Evolutionary conservation across 225 moss, liverwort and hornwort species (phyloP).

Genomic region (Thuidium tamariscinum): DNA sequence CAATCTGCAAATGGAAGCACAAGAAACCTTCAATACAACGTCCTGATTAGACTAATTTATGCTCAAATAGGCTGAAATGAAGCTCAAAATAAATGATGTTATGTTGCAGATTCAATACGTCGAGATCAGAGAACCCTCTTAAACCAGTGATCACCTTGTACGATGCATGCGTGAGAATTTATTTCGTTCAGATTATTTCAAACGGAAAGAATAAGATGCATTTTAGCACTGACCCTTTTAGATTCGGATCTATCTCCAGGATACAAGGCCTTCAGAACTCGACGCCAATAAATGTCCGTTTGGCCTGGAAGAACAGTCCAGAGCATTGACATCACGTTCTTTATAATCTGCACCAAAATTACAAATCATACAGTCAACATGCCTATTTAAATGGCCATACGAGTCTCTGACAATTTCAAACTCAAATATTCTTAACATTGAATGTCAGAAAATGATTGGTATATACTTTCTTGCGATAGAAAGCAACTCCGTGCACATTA

Average conservation of each 20-base stretch:
- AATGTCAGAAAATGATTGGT: neutral
- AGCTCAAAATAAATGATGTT: neutral
- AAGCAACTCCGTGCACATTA: constrained; percentile 92
- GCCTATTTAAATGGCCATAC: neutral
- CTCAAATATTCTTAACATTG: neutral
- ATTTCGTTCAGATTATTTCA: neutral
- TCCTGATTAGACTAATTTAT: neutral
- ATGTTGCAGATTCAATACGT: neutral
- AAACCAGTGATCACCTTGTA: neutral
- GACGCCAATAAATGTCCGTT: constrained; percentile 52
- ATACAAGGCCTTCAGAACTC: constrained; percentile 75
- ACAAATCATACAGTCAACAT: neutral
- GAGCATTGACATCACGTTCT: constrained; percentile 60
- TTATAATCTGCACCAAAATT: constrained; percentile 55
- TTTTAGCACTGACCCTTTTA: constrained; percentile 43
- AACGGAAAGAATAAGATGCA: neutral
- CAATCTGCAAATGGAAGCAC: constrained; percentile 28
- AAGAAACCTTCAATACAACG: neutral
- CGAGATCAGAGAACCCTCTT: neutral
- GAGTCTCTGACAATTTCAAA: neutral
- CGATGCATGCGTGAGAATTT: neutral
- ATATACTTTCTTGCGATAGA: constrained; percentile 79
- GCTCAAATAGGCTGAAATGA: neutral
- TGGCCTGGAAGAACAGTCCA: constrained; percentile 75
- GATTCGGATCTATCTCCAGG: constrained; percentile 58